phyloP scores from a whole-genome alignment of 2,329 filamentous ascomycete species.

The Botrytis medusae region DNA sequence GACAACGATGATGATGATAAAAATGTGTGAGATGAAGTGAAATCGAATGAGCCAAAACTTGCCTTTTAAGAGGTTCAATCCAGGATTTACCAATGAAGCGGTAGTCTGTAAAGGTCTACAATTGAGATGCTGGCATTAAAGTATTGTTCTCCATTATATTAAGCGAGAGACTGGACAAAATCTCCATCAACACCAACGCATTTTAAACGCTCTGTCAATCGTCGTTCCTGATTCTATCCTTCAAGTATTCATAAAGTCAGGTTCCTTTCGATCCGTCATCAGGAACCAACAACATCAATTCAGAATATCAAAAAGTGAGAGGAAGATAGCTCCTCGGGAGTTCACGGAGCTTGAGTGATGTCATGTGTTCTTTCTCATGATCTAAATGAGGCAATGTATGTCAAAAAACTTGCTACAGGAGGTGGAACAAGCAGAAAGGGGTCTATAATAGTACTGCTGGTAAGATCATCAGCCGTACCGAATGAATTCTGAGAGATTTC shows the following conservation, averaged over 20 bases:
- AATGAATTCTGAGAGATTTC: background rate
- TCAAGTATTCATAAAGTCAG: background rate
- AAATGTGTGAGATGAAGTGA: background rate
- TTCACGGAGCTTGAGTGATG: background rate
- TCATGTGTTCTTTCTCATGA: background rate
- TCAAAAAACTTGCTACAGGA: background rate
- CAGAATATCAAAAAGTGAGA: background rate
- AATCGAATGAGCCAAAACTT: background rate
- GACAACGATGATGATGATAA: background rate
- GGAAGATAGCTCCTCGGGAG: background rate
- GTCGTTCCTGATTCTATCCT: background rate
- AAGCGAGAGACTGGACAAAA: background rate
- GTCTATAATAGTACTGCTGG: background rate
- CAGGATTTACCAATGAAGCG: background rate
- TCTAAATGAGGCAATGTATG: background rate
- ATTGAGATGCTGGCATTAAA: background rate
- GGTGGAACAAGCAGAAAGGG: rapidly evolving
- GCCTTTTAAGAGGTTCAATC: background rate
- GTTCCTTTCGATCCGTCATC: background rate
- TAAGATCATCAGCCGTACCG: background rate
- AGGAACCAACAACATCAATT: background rate
- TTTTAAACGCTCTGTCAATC: background rate
- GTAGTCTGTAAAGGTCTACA: background rate
- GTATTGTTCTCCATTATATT: background rate
- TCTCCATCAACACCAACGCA: background rate